Evolutionary conservation across 495 filamentous ascomycete species (phyloP), one percentile per base, ranked within the genome.

Genomic region (Penicillium riverlandense): DNA sequence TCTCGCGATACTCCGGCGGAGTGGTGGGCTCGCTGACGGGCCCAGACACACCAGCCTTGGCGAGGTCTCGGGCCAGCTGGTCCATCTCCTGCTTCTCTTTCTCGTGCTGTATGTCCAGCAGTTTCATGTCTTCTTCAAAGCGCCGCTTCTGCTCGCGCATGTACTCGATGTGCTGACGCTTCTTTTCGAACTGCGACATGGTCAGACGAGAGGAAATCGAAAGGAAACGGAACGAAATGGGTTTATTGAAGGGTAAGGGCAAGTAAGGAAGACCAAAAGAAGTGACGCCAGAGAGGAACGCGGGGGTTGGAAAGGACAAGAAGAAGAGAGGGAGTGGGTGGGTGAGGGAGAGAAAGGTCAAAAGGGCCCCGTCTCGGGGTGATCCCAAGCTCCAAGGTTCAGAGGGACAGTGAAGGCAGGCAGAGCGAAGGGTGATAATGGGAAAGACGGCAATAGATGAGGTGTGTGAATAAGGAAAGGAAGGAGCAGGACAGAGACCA

Each of bases 1-100:
- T 74, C 41, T 95, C 88, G 48, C 79, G 84, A 59, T 89, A 88
- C 61, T 97, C 92, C 13, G 92, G 92, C n/a, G 92, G 92, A 12
- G 94, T 98, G 10, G 92, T 95, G 8, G 91, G 91, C 66, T 97
- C 90, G 41, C 89, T 91, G 62, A 88, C 82, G 44, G 88, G 84
- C 31, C 86, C 86, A 47, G 76, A 64, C n/a, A 75, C 56, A 35
- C 70, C 73, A 67, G 65, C 77, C 67, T 61, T 77, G 63, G 52
- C 80, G 49, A 96, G 67, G 42, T 89, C 85, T 52, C 86, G 81
- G 45, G 84, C 82, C 61, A 96, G 83, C 61, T 83, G 78, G 27
- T 81, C 80, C 58, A 96, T 83, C 54, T 96, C 88, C 39, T 79
- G 76, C 58, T 88, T 87, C 53, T 92, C 86, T 48, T 69, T 77